Percentiles rank a stretch among this genome's conserved stretches.
Evolutionary conservation across 805 yeast genomes (phyloP).

Genomic region (Spathaspora hagerdaliae): DNA sequence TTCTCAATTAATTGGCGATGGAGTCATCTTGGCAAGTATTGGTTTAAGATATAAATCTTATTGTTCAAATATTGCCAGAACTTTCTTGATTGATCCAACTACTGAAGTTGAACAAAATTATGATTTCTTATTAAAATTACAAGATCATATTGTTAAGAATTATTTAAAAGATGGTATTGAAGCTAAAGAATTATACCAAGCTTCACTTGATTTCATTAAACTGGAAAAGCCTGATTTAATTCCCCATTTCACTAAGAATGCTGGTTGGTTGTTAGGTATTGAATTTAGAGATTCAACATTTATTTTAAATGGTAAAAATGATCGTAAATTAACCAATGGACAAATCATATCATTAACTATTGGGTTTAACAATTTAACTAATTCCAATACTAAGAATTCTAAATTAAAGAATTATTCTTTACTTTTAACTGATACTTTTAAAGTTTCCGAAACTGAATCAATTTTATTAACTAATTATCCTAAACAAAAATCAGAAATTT

Average conservation of each 20-base stretch:
- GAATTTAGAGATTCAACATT: conserved; percentile 82
- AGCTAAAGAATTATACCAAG: conserved; percentile 64
- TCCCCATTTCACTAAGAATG: conserved; percentile 64
- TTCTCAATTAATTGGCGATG: conserved; percentile 58
- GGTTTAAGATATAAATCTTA: conserved; percentile 87
- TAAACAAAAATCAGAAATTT: conserved; percentile 67
- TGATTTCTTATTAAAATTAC: conserved; percentile 68
- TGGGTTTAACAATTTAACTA: conserved; percentile 66
- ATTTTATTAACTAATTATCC: conserved; percentile 69
- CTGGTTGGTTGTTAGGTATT: conserved; percentile 86
- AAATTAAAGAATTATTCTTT: conserved; percentile 64
- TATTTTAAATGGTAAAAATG: conserved; percentile 69
- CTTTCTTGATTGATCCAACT: conserved; percentile 87
- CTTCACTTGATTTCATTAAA: conserved; percentile 57
- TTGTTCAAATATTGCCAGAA: conserved; percentile 83
- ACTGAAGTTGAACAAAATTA: conserved; percentile 74
- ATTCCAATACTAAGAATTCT: conserved; percentile 41
- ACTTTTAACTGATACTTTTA: conserved; percentile 75
- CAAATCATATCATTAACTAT: conserved; percentile 71
- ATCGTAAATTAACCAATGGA: conserved; percentile 63
- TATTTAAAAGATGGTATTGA: conserved; percentile 63
- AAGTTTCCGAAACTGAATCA: conserved; percentile 60
- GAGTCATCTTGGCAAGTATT: conserved; percentile 77
- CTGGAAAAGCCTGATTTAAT: conserved; percentile 59
- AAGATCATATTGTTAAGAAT: conserved; percentile 52